Evolutionary conservation across 208 protist species (phyloP).

Genomic region (Leishmania braziliensis): DNA sequence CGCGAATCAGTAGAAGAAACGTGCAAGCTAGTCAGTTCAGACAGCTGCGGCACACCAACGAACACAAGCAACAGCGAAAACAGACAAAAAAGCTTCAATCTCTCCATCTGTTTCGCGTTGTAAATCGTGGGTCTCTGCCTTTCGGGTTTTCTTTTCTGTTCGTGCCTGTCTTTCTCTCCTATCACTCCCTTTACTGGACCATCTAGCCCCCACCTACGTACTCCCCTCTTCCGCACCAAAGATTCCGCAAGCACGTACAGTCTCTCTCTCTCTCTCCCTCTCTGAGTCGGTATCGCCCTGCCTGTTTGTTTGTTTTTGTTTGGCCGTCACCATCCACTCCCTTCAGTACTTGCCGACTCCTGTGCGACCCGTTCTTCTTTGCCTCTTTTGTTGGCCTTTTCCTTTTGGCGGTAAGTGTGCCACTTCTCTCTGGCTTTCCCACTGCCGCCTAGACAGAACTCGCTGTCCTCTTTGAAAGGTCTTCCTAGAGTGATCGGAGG

Average conservation of each 20-base stretch:
- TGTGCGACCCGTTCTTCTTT: slow-evolving; percentile 6
- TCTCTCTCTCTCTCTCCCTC: slow-evolving; percentile 12
- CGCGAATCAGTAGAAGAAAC: neutral
- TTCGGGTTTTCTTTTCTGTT: neutral
- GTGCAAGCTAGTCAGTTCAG: neutral
- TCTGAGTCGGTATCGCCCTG: neutral
- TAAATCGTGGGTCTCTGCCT: slow-evolving; percentile 6
- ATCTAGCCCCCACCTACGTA: neutral
- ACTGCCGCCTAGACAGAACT: neutral
- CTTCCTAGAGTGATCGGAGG: neutral
- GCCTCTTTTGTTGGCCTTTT: slow-evolving; percentile 9
- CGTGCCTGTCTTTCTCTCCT: neutral
- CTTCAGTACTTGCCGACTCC: neutral
- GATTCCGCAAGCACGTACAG: too few relatives aligned
- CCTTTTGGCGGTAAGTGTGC: neutral
- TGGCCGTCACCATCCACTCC: neutral
- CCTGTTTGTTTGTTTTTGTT: neutral
- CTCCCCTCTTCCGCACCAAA: neutral
- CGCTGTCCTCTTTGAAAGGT: neutral
- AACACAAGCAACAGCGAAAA: slow-evolving; percentile 4
- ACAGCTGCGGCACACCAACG: slow-evolving; percentile 1
- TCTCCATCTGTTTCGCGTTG: neutral
- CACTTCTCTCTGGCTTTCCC: neutral
- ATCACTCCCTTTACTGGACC: neutral
- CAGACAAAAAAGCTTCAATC: neutral